Evolutionary conservation across 225 moss, liverwort and hornwort species (phyloP).

Genomic region (Neckera pumila): DNA sequence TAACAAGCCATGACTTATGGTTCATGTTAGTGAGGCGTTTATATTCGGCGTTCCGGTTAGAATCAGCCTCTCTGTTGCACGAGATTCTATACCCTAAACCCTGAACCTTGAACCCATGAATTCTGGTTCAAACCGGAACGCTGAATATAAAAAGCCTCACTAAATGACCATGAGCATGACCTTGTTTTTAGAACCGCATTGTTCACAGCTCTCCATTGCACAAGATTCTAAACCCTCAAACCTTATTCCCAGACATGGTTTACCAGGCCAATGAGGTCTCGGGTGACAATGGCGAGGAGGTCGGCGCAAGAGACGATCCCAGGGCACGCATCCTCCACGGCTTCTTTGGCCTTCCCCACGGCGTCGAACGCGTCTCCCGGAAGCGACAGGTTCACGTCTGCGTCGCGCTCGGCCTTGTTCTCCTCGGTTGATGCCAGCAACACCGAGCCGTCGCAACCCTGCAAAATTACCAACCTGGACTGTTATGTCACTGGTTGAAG

Average conservation of each 20-base stretch:
- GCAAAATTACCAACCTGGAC: not conserved
- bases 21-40: not conserved
- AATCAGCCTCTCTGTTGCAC: not conserved
- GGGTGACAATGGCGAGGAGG: slow-evolving; percentile 40
- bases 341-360: slow-evolving; percentile 30
- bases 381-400: slow-evolving; percentile 32
- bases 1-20: not conserved
- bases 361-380: slow-evolving; percentile 40
- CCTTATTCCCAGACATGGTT: not conserved
- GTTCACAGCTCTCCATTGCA: not conserved
- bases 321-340: slow-evolving; percentile 44
- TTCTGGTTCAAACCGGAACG: not conserved
- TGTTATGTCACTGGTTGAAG: not conserved
- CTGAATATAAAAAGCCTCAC: no score
- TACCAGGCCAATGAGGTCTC: slow-evolving; percentile 38
- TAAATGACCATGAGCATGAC: no score
- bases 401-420: slow-evolving; percentile 28
- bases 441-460: slow-evolving; percentile 68
- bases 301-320: slow-evolving; percentile 63
- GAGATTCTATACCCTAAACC: not conserved
- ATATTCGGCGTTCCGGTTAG: not conserved
- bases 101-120: not conserved
- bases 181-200: no score
- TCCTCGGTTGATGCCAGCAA: slow-evolving; percentile 20
- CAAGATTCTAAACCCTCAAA: not conserved